Evolutionary conservation across 805 yeast species (phyloP), one percentile per base, ranked within the genome.

Genomic region (Lipomyces sp.): DNA sequence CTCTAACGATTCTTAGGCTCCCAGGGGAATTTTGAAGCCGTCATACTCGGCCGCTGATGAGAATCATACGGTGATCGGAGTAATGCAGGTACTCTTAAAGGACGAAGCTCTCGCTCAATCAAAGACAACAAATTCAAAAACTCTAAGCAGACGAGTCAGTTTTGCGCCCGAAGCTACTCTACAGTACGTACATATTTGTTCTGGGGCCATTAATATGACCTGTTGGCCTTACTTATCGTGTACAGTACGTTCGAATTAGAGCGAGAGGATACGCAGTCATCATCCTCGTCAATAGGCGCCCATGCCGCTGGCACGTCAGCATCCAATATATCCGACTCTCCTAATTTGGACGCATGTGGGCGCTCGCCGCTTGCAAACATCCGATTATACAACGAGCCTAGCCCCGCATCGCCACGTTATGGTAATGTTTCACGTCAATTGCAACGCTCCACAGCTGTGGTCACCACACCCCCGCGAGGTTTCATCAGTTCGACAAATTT

Each of bases 121-220:
- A n/a, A 69, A 69, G 32, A 62, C 66, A 58, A 62, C 66, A 57
- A 57, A 55, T n/a, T 53, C 50, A 15, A 63, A 35, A 11, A 63
- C 53, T 13, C 69, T 76, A 45, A 76, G 77, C 48, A 77, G 94
- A 64, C 77, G 94, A 33, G 94, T 90, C 4, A 87, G 92, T 3
- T 90, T 90, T 80, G 93, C 93, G 1, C 65, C 71, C 24, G 72
- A 69, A 32, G 67, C 71, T n/a, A 69, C 72, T 2, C 37, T 64
- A 30, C 72, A 69, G 71, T 69, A 56, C 13, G 64, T 37, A 13
- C n/a, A 3, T 13, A 62, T 30, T 32, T 3, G 13, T 51, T 7
- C 39, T 2, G 33, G 35, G 18, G 29, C 15, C 5, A 37, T 37
- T n/a, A 29, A 13, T 18, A 34, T 51, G 54, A 29, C 29, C 54